Conservation (phyloP, 768 basidiomycete species). For the Lentinula detonsa region DNA sequence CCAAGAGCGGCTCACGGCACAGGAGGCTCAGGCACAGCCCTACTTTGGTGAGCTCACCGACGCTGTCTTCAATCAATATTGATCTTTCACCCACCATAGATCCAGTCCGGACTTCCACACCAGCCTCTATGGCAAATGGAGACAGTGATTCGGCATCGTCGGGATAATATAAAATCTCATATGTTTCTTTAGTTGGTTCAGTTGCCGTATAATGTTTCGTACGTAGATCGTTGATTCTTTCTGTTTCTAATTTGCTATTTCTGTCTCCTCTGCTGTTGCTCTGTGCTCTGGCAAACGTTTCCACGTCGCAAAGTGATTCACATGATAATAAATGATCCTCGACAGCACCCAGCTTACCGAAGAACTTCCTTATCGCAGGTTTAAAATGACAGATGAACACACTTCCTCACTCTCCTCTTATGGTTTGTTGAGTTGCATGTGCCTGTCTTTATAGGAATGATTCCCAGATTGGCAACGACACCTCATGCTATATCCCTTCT, state of each 20-base stretch:
- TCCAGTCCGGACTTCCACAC: slow-evolving; percentile 52
- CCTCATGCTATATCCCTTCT: not conserved
- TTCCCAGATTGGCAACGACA: not conserved
- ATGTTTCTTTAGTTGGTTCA: not conserved
- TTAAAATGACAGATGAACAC: not conserved
- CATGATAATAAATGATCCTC: not conserved
- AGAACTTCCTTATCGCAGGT: not conserved
- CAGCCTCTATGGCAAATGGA: slow-evolving; percentile 38
- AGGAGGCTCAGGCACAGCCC: slow-evolving; percentile 87
- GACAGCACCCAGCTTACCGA: not conserved
- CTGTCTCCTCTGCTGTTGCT: not conserved
- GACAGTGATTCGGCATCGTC: slow-evolving; percentile 61
- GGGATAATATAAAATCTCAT: slow-evolving; percentile 23
- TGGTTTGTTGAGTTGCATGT: not conserved
- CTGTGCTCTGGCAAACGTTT: not conserved
- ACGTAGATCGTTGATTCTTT: slow-evolving; percentile 4
- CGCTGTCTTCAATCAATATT: slow-evolving; percentile 10
- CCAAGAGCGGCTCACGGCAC: slow-evolving; percentile 92
- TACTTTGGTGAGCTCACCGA: slow-evolving; percentile 68
- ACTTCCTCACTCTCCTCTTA: not conserved
- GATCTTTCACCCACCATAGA: slow-evolving; percentile 34
- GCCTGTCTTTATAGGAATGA: not conserved
- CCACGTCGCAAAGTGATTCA: not conserved
- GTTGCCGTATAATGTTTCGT: not conserved
- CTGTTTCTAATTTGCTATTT: not conserved